Conservation (phyloP, 169 alveolate genomes). For the Cryptosporidium ryanae region DNA sequence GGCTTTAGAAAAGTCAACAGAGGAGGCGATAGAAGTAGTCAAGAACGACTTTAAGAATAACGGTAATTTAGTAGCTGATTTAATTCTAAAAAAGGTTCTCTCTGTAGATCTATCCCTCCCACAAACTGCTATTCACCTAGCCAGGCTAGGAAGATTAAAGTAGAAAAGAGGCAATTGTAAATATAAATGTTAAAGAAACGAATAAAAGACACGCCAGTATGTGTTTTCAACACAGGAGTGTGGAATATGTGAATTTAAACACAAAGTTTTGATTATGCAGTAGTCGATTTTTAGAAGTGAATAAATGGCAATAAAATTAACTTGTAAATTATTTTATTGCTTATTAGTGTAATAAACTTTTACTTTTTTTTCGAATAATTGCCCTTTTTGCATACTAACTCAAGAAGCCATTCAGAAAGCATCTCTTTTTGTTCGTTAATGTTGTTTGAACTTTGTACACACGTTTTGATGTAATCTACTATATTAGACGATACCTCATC, state of each 20-base stretch:
- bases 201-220: background rate
- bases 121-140: conserved; percentile 42
- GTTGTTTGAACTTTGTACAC: conserved; percentile 41
- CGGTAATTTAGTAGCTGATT: conserved; percentile 61
- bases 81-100: conserved; percentile 34
- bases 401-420: conserved; percentile 45
- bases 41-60: conserved; percentile 65
- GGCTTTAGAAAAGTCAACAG: conserved; percentile 57
- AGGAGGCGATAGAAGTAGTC: conserved; percentile 58
- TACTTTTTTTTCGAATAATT: background rate
- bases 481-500: conserved; percentile 40
- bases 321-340: too few relatives aligned
- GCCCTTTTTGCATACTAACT: conserved; percentile 2
- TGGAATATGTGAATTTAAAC: background rate
- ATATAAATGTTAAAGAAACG: background rate
- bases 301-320: too few relatives aligned
- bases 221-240: background rate
- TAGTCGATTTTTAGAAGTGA: background rate
- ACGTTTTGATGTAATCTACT: conserved; percentile 18
- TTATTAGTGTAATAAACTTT: too few relatives aligned
- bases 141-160: conserved; percentile 32
- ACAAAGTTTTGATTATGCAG: background rate
- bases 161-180: background rate
- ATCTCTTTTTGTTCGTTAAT: conserved; percentile 50
- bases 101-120: conserved; percentile 68